phyloP scores from a whole-genome alignment of 2,329 filamentous ascomycete genomes.

The Epicoccum nigrum region DNA sequence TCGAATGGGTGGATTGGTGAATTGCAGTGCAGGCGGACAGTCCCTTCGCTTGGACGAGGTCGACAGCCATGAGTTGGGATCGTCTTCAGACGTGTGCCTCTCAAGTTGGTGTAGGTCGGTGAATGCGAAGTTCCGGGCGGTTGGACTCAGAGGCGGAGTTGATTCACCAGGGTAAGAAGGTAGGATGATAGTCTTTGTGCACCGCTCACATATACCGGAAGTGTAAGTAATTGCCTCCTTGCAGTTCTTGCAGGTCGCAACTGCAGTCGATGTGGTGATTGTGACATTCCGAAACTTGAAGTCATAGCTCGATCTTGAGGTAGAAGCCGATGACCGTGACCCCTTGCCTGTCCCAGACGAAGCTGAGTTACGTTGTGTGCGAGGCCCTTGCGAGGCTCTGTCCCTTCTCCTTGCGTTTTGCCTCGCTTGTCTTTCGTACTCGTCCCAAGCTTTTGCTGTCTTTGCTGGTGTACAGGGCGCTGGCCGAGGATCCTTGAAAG shows the following conservation, averaged over 20 bases:
- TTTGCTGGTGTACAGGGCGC: slow-evolving; percentile 34
- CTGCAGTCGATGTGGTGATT: slow-evolving; percentile 23
- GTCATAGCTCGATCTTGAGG: slow-evolving; percentile 32
- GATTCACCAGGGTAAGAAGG: slow-evolving; percentile 25
- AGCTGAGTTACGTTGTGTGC: slow-evolving; percentile 27
- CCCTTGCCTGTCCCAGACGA: slow-evolving; percentile 27
- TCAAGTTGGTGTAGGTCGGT: slow-evolving; percentile 30
- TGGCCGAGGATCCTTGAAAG: slow-evolving; percentile 37
- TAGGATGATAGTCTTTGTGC: slow-evolving; percentile 38
- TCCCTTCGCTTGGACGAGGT: slow-evolving; percentile 27
- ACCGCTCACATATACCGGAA: slow-evolving; percentile 39
- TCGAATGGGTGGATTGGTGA: slow-evolving; percentile 37
- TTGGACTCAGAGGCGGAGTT: slow-evolving; percentile 36
- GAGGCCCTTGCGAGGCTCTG: slow-evolving; percentile 17
- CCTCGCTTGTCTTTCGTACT: slow-evolving; percentile 41
- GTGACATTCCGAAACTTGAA: slow-evolving; percentile 29
- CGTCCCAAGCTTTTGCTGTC: slow-evolving; percentile 44
- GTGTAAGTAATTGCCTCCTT: slow-evolving; percentile 33
- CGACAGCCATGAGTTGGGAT: slow-evolving; percentile 18
- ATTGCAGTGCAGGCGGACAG: slow-evolving; percentile 27
- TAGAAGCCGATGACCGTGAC: slow-evolving; percentile 12
- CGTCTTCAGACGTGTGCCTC: slow-evolving; percentile 23
- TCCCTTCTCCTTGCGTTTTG: slow-evolving; percentile 42
- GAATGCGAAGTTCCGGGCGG: slow-evolving; percentile 31
- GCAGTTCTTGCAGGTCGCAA: slow-evolving; percentile 42